These are phyloP conservation scores for Viola pubescens DNA, from an alignment of 441 rosid genomes.

Conservation along the genomic window DNA sequence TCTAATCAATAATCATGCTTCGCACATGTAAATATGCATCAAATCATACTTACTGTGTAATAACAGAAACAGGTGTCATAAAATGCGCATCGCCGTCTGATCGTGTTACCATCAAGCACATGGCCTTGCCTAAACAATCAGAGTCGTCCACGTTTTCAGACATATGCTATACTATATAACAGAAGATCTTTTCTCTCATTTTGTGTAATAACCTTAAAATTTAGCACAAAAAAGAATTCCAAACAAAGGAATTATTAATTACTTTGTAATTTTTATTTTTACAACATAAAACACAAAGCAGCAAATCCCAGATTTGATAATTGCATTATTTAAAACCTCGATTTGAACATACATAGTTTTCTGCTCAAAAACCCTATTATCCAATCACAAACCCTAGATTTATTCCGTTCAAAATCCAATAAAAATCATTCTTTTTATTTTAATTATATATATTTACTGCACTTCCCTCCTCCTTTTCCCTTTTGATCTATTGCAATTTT, in stretches of 20 bases:
- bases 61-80: no score
- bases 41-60: no score
- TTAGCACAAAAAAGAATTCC: not conserved
- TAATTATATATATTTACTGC: not conserved
- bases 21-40: no score
- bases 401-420: slow-evolving; percentile 14
- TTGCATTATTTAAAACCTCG: slow-evolving; percentile 11
- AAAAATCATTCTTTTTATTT: not conserved
- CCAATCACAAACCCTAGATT: slow-evolving; percentile 51
- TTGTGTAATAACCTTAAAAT: slow-evolving; percentile 13
- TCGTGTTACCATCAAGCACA: no score
- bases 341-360: slow-evolving; percentile 17
- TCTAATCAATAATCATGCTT: no score
- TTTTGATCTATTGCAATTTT: not conserved
- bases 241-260: not conserved
- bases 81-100: no score
- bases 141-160: no score
- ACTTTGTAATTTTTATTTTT: no score
- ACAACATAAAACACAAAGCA: not conserved
- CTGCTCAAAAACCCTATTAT: slow-evolving; percentile 24
- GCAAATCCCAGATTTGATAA: slow-evolving; percentile 21
- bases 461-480: not conserved
- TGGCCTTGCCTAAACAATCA: no score
- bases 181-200: not conserved
- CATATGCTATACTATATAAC: no score